Conservation (phyloP, 2,329 filamentous ascomycete genomes). For the Shiraia bambusicola region DNA sequence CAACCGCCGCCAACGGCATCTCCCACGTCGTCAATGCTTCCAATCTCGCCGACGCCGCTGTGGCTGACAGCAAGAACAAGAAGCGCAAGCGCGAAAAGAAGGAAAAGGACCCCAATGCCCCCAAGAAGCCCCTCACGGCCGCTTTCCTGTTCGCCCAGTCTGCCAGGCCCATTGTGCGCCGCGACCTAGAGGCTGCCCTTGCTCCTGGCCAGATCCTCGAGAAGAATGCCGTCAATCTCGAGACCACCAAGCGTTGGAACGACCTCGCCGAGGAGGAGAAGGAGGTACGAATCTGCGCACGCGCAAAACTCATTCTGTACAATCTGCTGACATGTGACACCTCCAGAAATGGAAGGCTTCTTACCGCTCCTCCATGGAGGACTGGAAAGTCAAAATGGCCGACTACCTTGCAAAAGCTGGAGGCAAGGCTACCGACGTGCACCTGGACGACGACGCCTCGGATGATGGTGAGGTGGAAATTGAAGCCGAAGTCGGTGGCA, state of each 20-base stretch:
- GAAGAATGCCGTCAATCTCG: slow-evolving; percentile 84
- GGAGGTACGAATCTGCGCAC: slow-evolving; percentile 54
- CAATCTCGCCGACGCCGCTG: slow-evolving; percentile 11
- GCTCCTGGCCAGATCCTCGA: slow-evolving; percentile 69
- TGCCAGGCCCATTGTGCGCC: slow-evolving; percentile 78
- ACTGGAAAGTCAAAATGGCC: slow-evolving; percentile 58
- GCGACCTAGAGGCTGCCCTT: slow-evolving; percentile 54
- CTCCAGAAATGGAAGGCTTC: slow-evolving; percentile 46
- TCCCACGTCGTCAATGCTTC: slow-evolving; percentile 19
- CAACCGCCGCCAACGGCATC: slow-evolving; percentile 24
- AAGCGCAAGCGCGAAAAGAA: slow-evolving; percentile 87
- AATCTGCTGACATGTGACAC: background rate
- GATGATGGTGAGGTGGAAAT: slow-evolving; percentile 26
- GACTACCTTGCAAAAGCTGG: slow-evolving; percentile 56
- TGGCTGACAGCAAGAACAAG: slow-evolving; percentile 36
- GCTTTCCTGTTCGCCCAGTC: slow-evolving; percentile 95
- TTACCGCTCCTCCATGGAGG: slow-evolving; percentile 56
- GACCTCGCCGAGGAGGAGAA: slow-evolving; percentile 75
- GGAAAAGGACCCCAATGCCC: slow-evolving; percentile 78
- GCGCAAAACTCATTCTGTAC: background rate
- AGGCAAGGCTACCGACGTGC: slow-evolving; percentile 46
- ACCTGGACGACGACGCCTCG: slow-evolving; percentile 40
- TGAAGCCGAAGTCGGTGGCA: slow-evolving; percentile 37
- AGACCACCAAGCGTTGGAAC: slow-evolving; percentile 84
- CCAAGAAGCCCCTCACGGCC: slow-evolving; percentile 89